These are phyloP conservation scores for Omphalotus guepiniiformis DNA, from an alignment of 768 basidiomycete species.

Conservation along the genomic window DNA sequence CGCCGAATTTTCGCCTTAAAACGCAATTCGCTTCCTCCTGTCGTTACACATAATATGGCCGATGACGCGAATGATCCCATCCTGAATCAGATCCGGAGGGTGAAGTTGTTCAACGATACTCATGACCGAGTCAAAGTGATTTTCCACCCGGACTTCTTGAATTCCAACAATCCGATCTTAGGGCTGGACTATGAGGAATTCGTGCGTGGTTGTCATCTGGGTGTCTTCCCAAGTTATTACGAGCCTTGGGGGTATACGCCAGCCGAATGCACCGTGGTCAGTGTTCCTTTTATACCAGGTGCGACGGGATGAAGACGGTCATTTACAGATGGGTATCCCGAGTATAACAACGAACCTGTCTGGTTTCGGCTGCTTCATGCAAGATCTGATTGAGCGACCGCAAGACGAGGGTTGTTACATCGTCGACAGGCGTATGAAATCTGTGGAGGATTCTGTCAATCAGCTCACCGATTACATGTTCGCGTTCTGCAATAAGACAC, in stretches of 20 bases:
- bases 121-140: conserved; percentile 93
- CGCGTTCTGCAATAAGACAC: conserved; percentile 72
- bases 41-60: conserved; percentile 98
- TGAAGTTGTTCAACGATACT: conserved; percentile 88
- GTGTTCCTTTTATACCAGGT: conserved; percentile 23
- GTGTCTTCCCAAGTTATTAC: conserved; percentile 98
- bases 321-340: conserved; percentile 88
- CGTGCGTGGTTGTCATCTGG: conserved; percentile 95
- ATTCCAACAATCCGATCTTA: conserved; percentile 95
- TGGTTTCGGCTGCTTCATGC: conserved; percentile 98
- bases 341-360: conserved; percentile 97
- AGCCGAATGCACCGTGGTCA: conserved; percentile 95
- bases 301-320: neutral
- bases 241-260: conserved; percentile 97
- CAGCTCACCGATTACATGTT: conserved; percentile 77
- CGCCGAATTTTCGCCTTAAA: conserved; percentile 95
- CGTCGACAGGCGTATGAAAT: conserved; percentile 85
- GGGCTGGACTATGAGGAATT: conserved; percentile 99
- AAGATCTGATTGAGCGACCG: conserved; percentile 92
- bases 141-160: conserved; percentile 98
- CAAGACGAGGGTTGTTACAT: conserved; percentile 97
- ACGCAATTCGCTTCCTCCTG: conserved; percentile 89
- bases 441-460: conserved; percentile 87
- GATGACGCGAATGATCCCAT: conserved; percentile 93
- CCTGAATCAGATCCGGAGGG: conserved; percentile 89